Conservation (phyloP, 2,329 filamentous ascomycete genomes). For the Aspergillus latus region DNA sequence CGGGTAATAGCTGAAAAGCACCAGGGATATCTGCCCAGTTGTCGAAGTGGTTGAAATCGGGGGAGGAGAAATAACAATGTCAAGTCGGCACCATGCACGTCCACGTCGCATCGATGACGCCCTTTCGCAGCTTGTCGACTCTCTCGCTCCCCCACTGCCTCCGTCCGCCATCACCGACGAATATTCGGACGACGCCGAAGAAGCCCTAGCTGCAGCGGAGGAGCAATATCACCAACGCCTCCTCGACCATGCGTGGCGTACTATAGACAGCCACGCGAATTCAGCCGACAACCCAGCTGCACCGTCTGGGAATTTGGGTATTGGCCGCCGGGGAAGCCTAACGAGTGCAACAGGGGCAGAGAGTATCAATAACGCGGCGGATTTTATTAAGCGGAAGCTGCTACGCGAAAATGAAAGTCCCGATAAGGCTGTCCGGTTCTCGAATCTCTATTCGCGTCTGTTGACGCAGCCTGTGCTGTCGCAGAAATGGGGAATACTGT, state of each 20-base stretch:
- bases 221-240: slow-evolving; percentile 36
- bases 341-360: slow-evolving; percentile 34
- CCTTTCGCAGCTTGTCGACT: slow-evolving; percentile 45
- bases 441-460: slow-evolving; percentile 85
- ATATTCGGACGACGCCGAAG: slow-evolving; percentile 34
- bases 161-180: slow-evolving; percentile 30
- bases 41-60: background rate
- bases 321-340: slow-evolving; percentile 31
- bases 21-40: background rate
- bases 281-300: slow-evolving; percentile 28
- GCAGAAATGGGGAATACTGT: slow-evolving; percentile 96
- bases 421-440: slow-evolving; percentile 76
- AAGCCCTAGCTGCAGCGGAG: slow-evolving; percentile 38
- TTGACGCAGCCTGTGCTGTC: slow-evolving; percentile 87
- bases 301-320: slow-evolving; percentile 22
- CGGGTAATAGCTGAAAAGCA: background rate
- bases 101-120: slow-evolving; percentile 46
- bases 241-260: slow-evolving; percentile 41
- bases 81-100: slow-evolving; percentile 35
- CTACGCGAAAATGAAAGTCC: slow-evolving; percentile 72
- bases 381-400: slow-evolving; percentile 86
- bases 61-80: slow-evolving; percentile 28
- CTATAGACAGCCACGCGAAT: slow-evolving; percentile 33
- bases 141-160: slow-evolving; percentile 40
- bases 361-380: slow-evolving; percentile 82